phyloP scores from a whole-genome alignment of 2,329 filamentous ascomycete species.

The Trichophyton verrucosum region DNA sequence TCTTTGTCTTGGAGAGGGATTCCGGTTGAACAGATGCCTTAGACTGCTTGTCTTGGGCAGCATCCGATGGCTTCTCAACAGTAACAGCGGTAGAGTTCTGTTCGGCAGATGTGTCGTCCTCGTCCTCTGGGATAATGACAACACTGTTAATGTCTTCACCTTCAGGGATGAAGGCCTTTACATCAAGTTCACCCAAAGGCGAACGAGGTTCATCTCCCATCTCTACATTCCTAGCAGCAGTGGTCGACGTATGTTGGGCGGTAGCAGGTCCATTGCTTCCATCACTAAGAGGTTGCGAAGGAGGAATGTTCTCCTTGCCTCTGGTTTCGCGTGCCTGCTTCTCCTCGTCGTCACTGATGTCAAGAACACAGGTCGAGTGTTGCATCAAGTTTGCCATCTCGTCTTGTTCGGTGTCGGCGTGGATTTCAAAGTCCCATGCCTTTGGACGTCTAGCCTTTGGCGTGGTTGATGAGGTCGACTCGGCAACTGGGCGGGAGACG shows the following conservation, averaged over 20 bases:
- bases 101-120: background rate
- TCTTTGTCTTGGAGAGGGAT: conserved; percentile 8
- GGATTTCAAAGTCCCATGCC: conserved; percentile 82
- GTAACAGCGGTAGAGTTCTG: background rate
- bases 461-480: conserved; percentile 32
- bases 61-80: background rate
- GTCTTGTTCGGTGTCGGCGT: conserved; percentile 82
- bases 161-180: conserved; percentile 54
- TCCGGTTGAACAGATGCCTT: background rate
- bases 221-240: conserved; percentile 34
- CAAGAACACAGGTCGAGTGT: conserved; percentile 73
- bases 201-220: conserved; percentile 54
- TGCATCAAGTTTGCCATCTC: conserved; percentile 87
- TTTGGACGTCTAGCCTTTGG: conserved; percentile 43
- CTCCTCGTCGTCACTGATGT: conserved; percentile 77
- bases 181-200: conserved; percentile 55
- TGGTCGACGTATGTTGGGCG: conserved; percentile 35
- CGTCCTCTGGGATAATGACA: conserved; percentile 5
- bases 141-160: conserved; percentile 35
- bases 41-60: background rate
- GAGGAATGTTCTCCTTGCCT: conserved; percentile 91
- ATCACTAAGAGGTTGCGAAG: conserved; percentile 27
- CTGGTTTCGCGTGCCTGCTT: conserved; percentile 47
- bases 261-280: conserved; percentile 44
- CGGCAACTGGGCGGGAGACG: conserved; percentile 32